A percentile compares a stretch with the other conserved stretches of the same genome.
Conservation (phyloP, 2,329 filamentous ascomycete genomes). For the Iodosphaeria phyllophila region DNA sequence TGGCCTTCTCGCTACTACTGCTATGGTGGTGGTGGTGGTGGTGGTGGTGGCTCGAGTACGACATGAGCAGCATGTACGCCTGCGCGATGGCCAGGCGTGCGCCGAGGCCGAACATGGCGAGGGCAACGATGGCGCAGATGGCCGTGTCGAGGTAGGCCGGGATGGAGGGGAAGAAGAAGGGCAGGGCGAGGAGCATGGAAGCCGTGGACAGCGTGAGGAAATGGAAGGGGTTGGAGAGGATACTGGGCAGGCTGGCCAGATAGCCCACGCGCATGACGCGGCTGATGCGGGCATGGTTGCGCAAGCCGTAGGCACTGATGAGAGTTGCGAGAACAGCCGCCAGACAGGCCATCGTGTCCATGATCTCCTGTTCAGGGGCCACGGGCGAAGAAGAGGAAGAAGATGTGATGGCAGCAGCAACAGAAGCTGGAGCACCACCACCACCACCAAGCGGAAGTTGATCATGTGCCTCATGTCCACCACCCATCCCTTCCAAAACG, state of each 20-base stretch:
- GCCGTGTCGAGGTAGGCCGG: slow-evolving; percentile 71
- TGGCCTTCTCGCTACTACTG: slow-evolving; percentile 7
- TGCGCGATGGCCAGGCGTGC: slow-evolving; percentile 68
- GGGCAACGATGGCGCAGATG: slow-evolving; percentile 63
- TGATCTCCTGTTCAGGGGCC: no score
- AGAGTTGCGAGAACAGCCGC: slow-evolving; percentile 70
- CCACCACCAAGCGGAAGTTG: slow-evolving; percentile 37
- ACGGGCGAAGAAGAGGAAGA: no score
- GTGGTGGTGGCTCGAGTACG: slow-evolving; percentile 44
- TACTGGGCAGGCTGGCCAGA: slow-evolving; percentile 61
- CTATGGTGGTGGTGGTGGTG: no score
- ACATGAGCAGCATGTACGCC: slow-evolving; percentile 92
- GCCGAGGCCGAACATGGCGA: slow-evolving; percentile 78
- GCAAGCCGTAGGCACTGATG: slow-evolving; percentile 68
- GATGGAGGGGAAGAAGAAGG: slow-evolving; percentile 62
- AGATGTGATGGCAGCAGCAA: no score
- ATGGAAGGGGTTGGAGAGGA: slow-evolving; percentile 91
- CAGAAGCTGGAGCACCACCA: slow-evolving; percentile 35
- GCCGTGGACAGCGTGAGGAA: slow-evolving; percentile 85
- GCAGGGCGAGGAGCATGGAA: slow-evolving; percentile 58
- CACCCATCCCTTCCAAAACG: slow-evolving; percentile 54
- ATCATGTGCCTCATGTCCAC: slow-evolving; percentile 59
- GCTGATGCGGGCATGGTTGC: slow-evolving; percentile 83
- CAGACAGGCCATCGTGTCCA: slow-evolving; percentile 65
- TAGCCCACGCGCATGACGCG: slow-evolving; percentile 78